Conservation (phyloP, 2,329 filamentous ascomycete species). For the Claviceps sp. region DNA sequence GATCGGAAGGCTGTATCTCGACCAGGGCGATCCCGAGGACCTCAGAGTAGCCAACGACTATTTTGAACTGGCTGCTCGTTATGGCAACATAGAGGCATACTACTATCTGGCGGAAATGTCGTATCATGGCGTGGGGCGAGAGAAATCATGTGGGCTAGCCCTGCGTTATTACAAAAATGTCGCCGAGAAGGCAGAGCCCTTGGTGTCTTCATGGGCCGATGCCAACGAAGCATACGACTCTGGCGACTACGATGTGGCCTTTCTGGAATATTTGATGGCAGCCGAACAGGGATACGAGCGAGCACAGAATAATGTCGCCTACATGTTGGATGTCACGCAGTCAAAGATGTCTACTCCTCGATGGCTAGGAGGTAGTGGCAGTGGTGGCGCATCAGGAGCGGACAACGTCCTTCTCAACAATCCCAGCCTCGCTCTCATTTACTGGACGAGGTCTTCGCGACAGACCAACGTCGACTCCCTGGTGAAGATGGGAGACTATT, state of each 20-base stretch:
- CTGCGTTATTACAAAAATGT: constrained; percentile 73
- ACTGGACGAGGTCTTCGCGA: constrained; percentile 89
- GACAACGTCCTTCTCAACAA: constrained; percentile 32
- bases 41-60: constrained; percentile 68
- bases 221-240: constrained; percentile 71
- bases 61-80: constrained; percentile 74
- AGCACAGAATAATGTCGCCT: constrained; percentile 82
- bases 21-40: constrained; percentile 60
- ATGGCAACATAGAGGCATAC: constrained; percentile 75
- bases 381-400: constrained; percentile 11
- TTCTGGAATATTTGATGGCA: constrained; percentile 72
- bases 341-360: constrained; percentile 31
- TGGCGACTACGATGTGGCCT: constrained; percentile 66
- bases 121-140: constrained; percentile 65
- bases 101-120: constrained; percentile 88
- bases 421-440: constrained; percentile 59
- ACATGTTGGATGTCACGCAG: constrained; percentile 62
- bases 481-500: constrained; percentile 98
- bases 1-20: constrained; percentile 71
- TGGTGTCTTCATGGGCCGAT: constrained; percentile 68
- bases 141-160: constrained; percentile 65
- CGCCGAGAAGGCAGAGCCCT: constrained; percentile 55
- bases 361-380: constrained; percentile 29
- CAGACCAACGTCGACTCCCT: constrained; percentile 88
- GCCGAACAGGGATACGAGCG: constrained; percentile 87